Evolutionary conservation across 169 alveolate genomes (phyloP), one percentile per base, ranked within the genome.

Genomic region (Cryptosporidium ryanae): DNA sequence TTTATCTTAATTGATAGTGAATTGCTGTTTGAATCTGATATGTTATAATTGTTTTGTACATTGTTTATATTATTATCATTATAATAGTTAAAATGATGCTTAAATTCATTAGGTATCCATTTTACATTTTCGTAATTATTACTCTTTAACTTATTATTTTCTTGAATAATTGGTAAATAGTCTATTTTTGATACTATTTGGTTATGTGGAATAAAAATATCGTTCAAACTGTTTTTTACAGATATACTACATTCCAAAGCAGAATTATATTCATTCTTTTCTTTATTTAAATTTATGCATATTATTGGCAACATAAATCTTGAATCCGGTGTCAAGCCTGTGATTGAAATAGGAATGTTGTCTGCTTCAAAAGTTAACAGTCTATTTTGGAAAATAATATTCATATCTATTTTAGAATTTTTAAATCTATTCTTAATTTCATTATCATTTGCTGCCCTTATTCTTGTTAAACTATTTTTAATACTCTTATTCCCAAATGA

Each of bases 21-120:
- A 38, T 38, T 10, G 8, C 1, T 38, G 46, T 10, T 38, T 38
- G 46, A 38, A 38, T 38, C n/a, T n/a, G n/a, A n/a, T n/a, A n/a
- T n/a, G n/a, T n/a, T n/a, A n/a, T n/a, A n/a, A 55, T 55, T 55
- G 21, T 55, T n/a, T 13, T 13, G 10, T 55, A 13, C 10, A 13
- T 17, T 15, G 10, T 55, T 21, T 55, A 55, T 21, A 25, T 18
- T 31, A 25, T 15, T 23, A 25, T 61, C 0, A 31, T 61, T 18
- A 18, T 59, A 25, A 1, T 23, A 34, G 18, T 46, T 59, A 46
- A 76, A 76, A 12, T 52, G 8, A 15, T 76, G 87, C n/a, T 46
- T 76, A 38, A 76, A 38, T 48, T 76, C 87, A 3, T 29, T 59
- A 10, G 87, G 87, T 3, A 76, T 59, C 87, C 87, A 76, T 43